Percentiles rank a stretch among this genome's conserved stretches.
Conservation (phyloP, 495 filamentous ascomycete species). For the Aspergillus conjunctus region DNA sequence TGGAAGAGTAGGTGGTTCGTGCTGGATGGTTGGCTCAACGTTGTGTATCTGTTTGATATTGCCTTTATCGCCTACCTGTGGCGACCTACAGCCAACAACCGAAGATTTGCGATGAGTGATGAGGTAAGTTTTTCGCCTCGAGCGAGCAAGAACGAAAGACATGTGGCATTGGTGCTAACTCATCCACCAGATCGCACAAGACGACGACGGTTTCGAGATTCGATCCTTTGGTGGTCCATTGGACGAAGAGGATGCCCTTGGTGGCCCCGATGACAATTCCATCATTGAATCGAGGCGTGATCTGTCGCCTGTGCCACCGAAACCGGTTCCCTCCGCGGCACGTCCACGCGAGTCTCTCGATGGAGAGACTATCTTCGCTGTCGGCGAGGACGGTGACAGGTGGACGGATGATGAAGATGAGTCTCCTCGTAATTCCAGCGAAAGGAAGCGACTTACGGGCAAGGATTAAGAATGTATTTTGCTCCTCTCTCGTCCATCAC, state of each 20-base stretch:
- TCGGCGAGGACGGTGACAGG: slow-evolving; percentile 78
- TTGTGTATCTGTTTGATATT: slow-evolving; percentile 93
- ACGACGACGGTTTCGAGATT: slow-evolving; percentile 98
- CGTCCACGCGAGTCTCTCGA: slow-evolving; percentile 71
- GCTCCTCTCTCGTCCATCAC: neutral
- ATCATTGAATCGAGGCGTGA: slow-evolving; percentile 37
- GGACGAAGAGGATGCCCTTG: slow-evolving; percentile 63
- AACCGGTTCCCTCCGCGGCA: slow-evolving; percentile 49
- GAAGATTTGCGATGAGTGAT: slow-evolving; percentile 97
- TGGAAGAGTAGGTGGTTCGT: slow-evolving; percentile 98
- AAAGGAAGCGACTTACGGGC: slow-evolving; percentile 65
- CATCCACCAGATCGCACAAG: slow-evolving; percentile 75
- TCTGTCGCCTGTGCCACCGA: slow-evolving; percentile 54
- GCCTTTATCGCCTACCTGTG: slow-evolving; percentile 94
- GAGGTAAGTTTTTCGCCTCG: slow-evolving; percentile 59
- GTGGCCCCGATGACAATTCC: slow-evolving; percentile 42
- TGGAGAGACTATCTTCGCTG: slow-evolving; percentile 92
- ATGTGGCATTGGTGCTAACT: slow-evolving; percentile 30
- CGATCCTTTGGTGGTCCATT: slow-evolving; percentile 83
- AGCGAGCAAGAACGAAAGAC: neutral
- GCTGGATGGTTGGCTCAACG: slow-evolving; percentile 94
- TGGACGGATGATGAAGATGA: slow-evolving; percentile 70
- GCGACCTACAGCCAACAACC: slow-evolving; percentile 95
- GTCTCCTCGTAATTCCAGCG: slow-evolving; percentile 55
- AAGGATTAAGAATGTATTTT: slow-evolving; percentile 24